Evolutionary conservation across 164 flowering plant genomes (phyloP), one percentile per base, ranked within the genome.

Genomic region (Aristolochia californica): DNA sequence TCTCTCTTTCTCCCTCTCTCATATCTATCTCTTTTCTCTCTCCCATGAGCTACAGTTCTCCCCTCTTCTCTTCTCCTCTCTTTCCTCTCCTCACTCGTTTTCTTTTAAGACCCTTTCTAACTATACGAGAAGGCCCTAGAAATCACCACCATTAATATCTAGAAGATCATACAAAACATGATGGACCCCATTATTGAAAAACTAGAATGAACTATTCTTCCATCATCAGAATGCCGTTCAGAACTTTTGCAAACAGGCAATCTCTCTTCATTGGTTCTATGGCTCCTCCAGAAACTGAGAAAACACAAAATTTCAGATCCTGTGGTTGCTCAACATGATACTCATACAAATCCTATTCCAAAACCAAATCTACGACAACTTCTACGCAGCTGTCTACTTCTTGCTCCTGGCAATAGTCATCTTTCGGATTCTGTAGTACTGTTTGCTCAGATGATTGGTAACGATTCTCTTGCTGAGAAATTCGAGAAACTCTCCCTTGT

Each of bases 191-290:
- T n/a, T n/a, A n/a, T n/a, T n/a, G n/a, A n/a, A n/a, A n/a, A n/a
- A n/a, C n/a, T 62, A 68, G 75, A 68, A 64, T 65, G 38, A 34
- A 60, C 44, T 16, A 58, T 51, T 63, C 50, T 60, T 47, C 28
- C 56, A 13, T 45, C 60, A 5, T 51, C 68, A 47, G 72, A 73
- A 50, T 38, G 44, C 26, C 48, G 45, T 28, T 25, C 59, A 14
- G 78, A 70, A 48, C 61, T 53, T 56, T 56, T 22, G 51, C 70
- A 62, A 60, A 57, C 68, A 14, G 77, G 72, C 40, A 63, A 58
- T 26, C 84, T 84, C 55, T 79, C 80, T n/a, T 72, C 64, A 28
- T 54, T 91, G 66, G 74, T 84, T 68, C 61, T 62, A 12, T 81
- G 89, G 87, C 80, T 87, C 49, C 67, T 83, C 5, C 52, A 55